These are phyloP conservation scores for Monosporascus sp. DNA, from an alignment of 2,329 filamentous ascomycete species.

Conservation along the genomic window DNA sequence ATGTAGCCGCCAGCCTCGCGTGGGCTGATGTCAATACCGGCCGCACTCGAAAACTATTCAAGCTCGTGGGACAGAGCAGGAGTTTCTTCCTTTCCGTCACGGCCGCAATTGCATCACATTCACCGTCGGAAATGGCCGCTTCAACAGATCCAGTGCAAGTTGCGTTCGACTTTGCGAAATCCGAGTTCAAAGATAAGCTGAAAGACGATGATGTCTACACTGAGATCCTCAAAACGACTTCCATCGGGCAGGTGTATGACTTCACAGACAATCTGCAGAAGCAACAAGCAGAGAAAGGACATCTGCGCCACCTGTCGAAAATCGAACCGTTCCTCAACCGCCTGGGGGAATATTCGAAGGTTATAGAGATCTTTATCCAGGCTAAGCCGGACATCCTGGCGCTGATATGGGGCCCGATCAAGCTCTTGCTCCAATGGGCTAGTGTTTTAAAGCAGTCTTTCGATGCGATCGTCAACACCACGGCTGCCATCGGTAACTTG, in stretches of 20 bases:
- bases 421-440: constrained; percentile 19
- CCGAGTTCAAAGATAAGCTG: too few relatives aligned
- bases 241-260: constrained; percentile 29
- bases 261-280: constrained; percentile 27
- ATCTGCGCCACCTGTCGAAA: constrained; percentile 24
- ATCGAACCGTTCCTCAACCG: constrained; percentile 25
- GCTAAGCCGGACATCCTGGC: constrained; percentile 27
- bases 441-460: constrained; percentile 14
- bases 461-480: constrained; percentile 18
- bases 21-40: too few relatives aligned
- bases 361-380: constrained; percentile 26
- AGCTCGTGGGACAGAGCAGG: too few relatives aligned
- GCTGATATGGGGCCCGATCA: constrained; percentile 33
- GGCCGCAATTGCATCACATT: too few relatives aligned
- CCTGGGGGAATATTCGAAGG: constrained; percentile 20
- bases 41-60: too few relatives aligned
- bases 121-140: too few relatives aligned
- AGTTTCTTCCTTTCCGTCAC: too few relatives aligned
- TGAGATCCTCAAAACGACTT: constrained; percentile 11
- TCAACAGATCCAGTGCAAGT: too few relatives aligned
- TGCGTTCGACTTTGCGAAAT: too few relatives aligned
- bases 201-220: too few relatives aligned
- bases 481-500: constrained; percentile 15
- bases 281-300: constrained; percentile 21
- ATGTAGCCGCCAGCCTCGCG: too few relatives aligned